These are phyloP conservation scores for Apiotrichum brassicae DNA, from an alignment of 1,284 basidiomycete genomes.

Conservation along the genomic window DNA sequence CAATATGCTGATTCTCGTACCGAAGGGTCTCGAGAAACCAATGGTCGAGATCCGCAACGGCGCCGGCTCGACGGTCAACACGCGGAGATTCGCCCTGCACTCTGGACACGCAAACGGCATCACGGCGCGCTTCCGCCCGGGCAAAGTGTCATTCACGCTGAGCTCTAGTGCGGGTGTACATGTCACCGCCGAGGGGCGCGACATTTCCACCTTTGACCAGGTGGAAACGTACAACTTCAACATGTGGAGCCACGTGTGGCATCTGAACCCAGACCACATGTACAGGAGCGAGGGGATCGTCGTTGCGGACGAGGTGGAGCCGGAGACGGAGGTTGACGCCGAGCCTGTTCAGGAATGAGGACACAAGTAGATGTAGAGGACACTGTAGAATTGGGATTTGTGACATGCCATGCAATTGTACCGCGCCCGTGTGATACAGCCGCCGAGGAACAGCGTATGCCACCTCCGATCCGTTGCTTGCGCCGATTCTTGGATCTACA, in stretches of 20 bases:
- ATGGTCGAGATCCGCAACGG: slow-evolving; percentile 21
- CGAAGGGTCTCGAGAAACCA: slow-evolving; percentile 9
- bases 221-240: slow-evolving; percentile 42
- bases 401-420: too few species aligned
- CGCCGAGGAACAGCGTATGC: too few species aligned
- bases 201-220: slow-evolving; percentile 13
- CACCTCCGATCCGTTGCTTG: too few species aligned
- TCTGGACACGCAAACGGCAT: slow-evolving; percentile 25
- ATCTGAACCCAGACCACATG: not conserved
- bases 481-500: too few species aligned
- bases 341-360: too few species aligned
- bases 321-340: too few species aligned
- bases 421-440: too few species aligned
- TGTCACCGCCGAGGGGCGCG: slow-evolving; percentile 25
- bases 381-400: too few species aligned
- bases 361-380: too few species aligned
- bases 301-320: too few species aligned
- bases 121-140: slow-evolving; percentile 31
- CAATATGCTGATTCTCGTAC: slow-evolving; percentile 30
- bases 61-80: not conserved
- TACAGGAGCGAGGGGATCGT: too few species aligned
- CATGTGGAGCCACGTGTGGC: slow-evolving; percentile 41
- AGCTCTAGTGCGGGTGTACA: slow-evolving; percentile 16
- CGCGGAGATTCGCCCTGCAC: slow-evolving; percentile 1
- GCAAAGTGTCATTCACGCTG: slow-evolving; percentile 32